Evolutionary conservation across 805 yeast species (phyloP), one percentile per base, ranked within the genome.

Genomic region (Yamadazyma endophytica): DNA sequence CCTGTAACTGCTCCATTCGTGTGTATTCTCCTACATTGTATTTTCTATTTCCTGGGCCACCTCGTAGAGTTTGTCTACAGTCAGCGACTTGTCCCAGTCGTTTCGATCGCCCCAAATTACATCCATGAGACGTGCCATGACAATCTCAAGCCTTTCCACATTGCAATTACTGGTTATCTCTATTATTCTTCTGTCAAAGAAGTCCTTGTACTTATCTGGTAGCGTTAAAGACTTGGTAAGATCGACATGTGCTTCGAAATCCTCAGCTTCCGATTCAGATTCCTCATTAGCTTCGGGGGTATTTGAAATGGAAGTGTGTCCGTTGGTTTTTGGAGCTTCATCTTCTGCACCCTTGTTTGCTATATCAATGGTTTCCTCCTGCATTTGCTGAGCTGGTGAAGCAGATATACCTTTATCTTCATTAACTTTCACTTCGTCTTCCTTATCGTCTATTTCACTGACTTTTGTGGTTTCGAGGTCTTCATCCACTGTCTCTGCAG

Each of bases 51-150:
- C 44, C 9, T 40, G 37, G 9, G 56, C 35, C 4, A 53, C 51
- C 13, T 44, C 36, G 21, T 36, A 39, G 31, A 71, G 47, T 28
- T 53, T 56, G 3, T 45, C 41, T 17, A 73, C 43, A 5, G 75
- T 59, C 2, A 33, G 38, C 1, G 56, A 44, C 41, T 70, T 73
- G 43, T 74, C 70, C 59, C 73, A 57, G 3, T 59, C 55, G 26
- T 61, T 50, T 30, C 92, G 67, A 41, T 76, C 75, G 6, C 64
- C 56, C 95, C 95, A 90, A 5, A 84, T 68, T 11, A 79, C 61
- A 28, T 82, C 88, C 62, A 84, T 75, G 29, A 88, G 47, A 26
- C 68, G 65, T 3, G 96, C 79, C 61, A 79, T 80, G 8, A 58
- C 50, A 11, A 50, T 48, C 38, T 66, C 72, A 30, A 65, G 44